Conservation (phyloP, 768 basidiomycete species). For the Trichaptum fuscoviolaceum region DNA sequence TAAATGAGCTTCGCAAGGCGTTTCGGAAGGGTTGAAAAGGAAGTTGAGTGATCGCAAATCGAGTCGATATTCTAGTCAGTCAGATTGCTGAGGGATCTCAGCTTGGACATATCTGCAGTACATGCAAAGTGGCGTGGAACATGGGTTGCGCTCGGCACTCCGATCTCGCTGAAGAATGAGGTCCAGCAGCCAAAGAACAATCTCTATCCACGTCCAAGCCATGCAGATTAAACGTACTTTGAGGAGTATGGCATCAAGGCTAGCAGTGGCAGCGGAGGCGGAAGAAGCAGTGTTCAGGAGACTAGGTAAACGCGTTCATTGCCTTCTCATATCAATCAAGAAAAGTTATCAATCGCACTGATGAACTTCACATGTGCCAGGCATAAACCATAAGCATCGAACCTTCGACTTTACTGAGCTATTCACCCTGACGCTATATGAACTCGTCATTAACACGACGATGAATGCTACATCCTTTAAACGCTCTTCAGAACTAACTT, state of each 20-base stretch:
- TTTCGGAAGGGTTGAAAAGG: not conserved
- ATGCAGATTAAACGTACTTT: conserved; percentile 97
- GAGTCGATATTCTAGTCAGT: not conserved
- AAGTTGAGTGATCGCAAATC: not conserved
- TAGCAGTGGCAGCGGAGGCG: conserved; percentile 93
- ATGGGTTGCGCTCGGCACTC: too few species aligned
- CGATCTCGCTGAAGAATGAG: conserved; percentile 67
- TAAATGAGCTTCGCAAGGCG: not conserved
- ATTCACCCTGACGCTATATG: too few species aligned
- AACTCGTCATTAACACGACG: too few species aligned
- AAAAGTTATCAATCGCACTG: too few species aligned
- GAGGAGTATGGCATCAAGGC: conserved; percentile 98
- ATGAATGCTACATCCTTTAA: too few species aligned
- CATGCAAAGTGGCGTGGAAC: too few species aligned
- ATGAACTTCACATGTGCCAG: too few species aligned
- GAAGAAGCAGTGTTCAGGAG: conserved; percentile 93
- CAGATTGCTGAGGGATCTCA: not conserved
- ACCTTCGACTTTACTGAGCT: too few species aligned
- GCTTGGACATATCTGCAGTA: not conserved
- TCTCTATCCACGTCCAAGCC: conserved; percentile 92
- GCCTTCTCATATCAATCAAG: not conserved
- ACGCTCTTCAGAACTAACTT: too few species aligned
- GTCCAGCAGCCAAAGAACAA: conserved; percentile 99
- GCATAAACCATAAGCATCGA: too few species aligned
- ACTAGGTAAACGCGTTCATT: conserved; percentile 59